These are phyloP conservation scores for Mortierella sp. DNA, from an alignment of 371 early-diverging fungal genomes.

Conservation along the genomic window DNA sequence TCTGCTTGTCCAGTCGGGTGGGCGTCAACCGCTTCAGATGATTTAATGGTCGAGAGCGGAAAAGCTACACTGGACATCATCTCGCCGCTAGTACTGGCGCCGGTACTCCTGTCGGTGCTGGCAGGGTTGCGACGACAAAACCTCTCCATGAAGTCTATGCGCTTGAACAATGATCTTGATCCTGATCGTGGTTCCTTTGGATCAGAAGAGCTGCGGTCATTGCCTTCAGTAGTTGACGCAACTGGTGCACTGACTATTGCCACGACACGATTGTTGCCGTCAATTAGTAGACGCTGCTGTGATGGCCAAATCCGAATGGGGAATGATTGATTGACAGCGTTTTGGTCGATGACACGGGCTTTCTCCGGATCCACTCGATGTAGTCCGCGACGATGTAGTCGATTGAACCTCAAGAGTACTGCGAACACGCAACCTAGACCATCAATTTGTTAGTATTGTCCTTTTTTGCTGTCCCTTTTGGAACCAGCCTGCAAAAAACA, in stretches of 20 bases:
- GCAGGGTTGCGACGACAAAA: not conserved
- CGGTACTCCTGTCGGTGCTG: not conserved
- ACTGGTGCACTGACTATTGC: not conserved
- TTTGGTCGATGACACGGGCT: slow-evolving; percentile 22
- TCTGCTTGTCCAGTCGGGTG: not conserved
- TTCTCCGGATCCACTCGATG: slow-evolving; percentile 18
- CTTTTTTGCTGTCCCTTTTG: not conserved
- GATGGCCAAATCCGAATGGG: slow-evolving; percentile 44
- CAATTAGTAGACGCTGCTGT: slow-evolving; percentile 7
- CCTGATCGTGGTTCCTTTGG: slow-evolving; percentile 5
- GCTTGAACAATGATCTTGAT: not conserved
- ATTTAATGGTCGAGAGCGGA: slow-evolving; percentile 1
- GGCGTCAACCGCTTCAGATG: not conserved
- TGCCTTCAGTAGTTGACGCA: not conserved
- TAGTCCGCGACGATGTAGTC: slow-evolving; percentile 6
- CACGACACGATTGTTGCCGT: slow-evolving; percentile 8
- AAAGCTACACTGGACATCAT: slow-evolving; percentile 1
- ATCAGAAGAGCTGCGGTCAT: not conserved
- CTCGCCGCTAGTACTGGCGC: not conserved
- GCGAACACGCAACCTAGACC: slow-evolving; percentile 17
- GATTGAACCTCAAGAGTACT: slow-evolving; percentile 17
- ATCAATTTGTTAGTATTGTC: not conserved
- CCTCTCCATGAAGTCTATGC: slow-evolving; percentile 5
- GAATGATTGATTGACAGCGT: slow-evolving; percentile 14
- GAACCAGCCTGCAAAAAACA: not conserved